A percentile compares a stretch with the other conserved stretches of the same genome.
Evolutionary conservation across 345 rosid species (phyloP).

Genomic region (Aquilaria yunnanensis): DNA sequence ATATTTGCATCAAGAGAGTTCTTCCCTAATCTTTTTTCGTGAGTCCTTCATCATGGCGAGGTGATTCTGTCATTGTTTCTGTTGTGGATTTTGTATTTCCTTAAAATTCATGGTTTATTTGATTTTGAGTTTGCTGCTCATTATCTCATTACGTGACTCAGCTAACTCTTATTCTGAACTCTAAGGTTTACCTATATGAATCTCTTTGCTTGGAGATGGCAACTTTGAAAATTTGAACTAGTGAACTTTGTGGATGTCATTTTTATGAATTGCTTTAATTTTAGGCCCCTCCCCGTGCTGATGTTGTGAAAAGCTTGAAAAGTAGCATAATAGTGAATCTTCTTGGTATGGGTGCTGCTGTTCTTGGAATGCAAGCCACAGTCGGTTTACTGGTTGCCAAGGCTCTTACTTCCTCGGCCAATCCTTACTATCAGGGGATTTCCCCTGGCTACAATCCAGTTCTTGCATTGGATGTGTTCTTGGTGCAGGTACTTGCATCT

Average conservation of each 20-base stretch:
- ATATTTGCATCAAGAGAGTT: no score
- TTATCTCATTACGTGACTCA: neutral
- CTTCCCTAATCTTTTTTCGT: no score
- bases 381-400: conserved; percentile 86
- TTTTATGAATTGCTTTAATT: conserved; percentile 8
- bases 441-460: conserved; percentile 80
- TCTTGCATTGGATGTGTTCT: conserved; percentile 89
- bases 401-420: conserved; percentile 87
- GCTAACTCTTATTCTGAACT: no score
- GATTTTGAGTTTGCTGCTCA: neutral
- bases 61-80: no score
- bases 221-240: no score
- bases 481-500: conserved; percentile 71
- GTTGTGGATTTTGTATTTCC: neutral
- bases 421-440: conserved; percentile 80
- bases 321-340: conserved; percentile 78
- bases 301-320: conserved; percentile 86
- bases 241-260: no score
- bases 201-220: no score
- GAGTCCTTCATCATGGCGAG: no score
- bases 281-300: conserved; percentile 98
- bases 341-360: conserved; percentile 89
- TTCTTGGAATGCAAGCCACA: conserved; percentile 96
- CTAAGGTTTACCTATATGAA: no score
- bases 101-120: neutral